Evolutionary conservation across 2,329 filamentous ascomycete genomes (phyloP).

Genomic region (Talaromyces atroroseus): DNA sequence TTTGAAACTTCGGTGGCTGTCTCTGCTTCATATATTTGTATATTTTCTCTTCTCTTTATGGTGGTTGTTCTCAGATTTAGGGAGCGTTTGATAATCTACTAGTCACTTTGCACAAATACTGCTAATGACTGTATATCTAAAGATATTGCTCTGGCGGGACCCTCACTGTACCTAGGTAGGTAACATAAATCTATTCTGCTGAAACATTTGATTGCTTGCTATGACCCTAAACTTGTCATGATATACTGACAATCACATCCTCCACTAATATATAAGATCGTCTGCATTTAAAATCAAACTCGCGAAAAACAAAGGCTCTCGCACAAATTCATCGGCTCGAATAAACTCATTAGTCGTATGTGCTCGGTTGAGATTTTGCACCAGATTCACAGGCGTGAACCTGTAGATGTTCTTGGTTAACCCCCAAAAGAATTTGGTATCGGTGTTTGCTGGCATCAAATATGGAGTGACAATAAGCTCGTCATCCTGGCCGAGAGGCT

Average conservation of each 20-base stretch:
- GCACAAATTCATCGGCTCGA: constrained; percentile 21
- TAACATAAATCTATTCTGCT: too few relatives aligned
- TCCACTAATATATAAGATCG: constrained; percentile 14
- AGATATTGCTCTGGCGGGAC: too few relatives aligned
- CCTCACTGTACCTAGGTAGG: too few relatives aligned
- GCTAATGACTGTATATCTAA: not conserved
- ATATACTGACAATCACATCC: not conserved
- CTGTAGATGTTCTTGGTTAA: constrained; percentile 49
- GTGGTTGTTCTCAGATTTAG: not conserved
- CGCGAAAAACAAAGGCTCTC: constrained; percentile 24
- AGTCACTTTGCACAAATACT: not conserved
- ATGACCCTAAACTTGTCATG: too few relatives aligned
- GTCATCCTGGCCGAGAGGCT: constrained; percentile 29
- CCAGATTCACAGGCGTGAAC: constrained; percentile 43
- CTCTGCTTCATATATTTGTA: not conserved
- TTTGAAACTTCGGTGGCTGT: not conserved
- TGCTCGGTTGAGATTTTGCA: constrained; percentile 26
- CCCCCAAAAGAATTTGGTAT: constrained; percentile 49
- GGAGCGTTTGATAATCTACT: not conserved
- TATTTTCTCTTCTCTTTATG: not conserved
- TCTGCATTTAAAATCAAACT: constrained; percentile 24
- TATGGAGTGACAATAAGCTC: constrained; percentile 47
- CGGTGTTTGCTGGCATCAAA: constrained; percentile 51
- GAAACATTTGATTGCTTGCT: not conserved
- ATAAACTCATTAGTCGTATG: constrained; percentile 36